Percentiles rank a stretch among this genome's conserved stretches.
Conservation (phyloP, 140 eudicot species). For the Ambrosia hybrid region DNA sequence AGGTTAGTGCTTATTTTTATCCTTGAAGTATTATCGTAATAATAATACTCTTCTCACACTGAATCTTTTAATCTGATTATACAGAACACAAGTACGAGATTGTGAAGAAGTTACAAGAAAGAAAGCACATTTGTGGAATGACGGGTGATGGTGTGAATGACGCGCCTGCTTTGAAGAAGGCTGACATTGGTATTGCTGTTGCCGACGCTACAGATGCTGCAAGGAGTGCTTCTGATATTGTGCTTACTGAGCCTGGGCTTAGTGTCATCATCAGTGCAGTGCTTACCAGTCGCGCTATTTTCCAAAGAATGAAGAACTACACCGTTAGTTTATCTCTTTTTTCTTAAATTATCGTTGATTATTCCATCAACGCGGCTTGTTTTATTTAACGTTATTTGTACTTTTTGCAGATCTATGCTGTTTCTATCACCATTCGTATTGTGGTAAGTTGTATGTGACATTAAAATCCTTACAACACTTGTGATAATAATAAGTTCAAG, state of each 20-base stretch:
- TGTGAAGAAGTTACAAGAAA: conserved; percentile 65
- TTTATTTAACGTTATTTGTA: background rate
- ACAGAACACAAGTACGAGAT: conserved; percentile 68
- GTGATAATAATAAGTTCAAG: background rate
- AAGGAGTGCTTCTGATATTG: conserved; percentile 76
- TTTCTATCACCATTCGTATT: conserved; percentile 78
- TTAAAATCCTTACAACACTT: conserved; percentile 3
- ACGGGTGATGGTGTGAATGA: conserved; percentile 89
- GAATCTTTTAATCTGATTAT: background rate
- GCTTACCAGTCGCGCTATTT: conserved; percentile 72
- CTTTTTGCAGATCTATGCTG: conserved; percentile 64
- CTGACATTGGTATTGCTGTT: conserved; percentile 77
- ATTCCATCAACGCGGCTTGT: background rate
- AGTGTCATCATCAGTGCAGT: conserved; percentile 79
- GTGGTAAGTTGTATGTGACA: conserved; percentile 55
- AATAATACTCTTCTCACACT: background rate
- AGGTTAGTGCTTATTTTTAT: conserved; percentile 17
- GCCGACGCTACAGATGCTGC: conserved; percentile 93
- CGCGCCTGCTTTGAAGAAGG: conserved; percentile 82
- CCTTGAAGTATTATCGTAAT: background rate
- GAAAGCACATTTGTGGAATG: conserved; percentile 79
- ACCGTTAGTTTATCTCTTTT: conserved; percentile 42
- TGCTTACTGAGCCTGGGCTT: conserved; percentile 71
- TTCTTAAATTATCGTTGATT: background rate
- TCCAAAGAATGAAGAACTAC: conserved; percentile 82